These are phyloP conservation scores for Monosporascus sp. DNA, from an alignment of 2,329 filamentous ascomycete species.

Conservation along the genomic window DNA sequence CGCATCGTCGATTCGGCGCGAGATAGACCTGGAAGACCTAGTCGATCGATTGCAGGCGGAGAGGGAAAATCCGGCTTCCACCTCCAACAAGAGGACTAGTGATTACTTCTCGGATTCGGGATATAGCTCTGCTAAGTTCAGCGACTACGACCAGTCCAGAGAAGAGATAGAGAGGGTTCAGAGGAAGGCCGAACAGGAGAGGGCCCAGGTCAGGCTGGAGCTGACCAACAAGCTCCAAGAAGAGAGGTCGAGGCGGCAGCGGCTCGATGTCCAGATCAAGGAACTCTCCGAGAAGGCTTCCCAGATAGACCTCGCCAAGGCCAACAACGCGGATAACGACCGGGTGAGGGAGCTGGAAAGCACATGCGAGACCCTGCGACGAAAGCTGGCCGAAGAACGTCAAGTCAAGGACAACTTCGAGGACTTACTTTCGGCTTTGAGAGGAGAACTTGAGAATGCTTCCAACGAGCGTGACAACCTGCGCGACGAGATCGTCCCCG, in stretches of 20 bases:
- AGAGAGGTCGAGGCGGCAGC: slow-evolving; percentile 69
- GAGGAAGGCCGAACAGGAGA: slow-evolving; percentile 82
- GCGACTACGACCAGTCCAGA: slow-evolving; percentile 56
- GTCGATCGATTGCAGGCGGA: slow-evolving; percentile 85
- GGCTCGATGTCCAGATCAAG: slow-evolving; percentile 78
- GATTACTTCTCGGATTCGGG: slow-evolving; percentile 98
- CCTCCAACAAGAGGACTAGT: slow-evolving; percentile 70
- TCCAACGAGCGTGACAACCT: slow-evolving; percentile 89
- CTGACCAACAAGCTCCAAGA: slow-evolving; percentile 83
- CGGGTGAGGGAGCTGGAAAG: slow-evolving; percentile 74
- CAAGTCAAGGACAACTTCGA: slow-evolving; percentile 90
- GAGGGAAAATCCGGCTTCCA: slow-evolving; percentile 49
- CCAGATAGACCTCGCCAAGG: slow-evolving; percentile 49
- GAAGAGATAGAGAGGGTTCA: slow-evolving; percentile 79
- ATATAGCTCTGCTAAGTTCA: slow-evolving; percentile 74
- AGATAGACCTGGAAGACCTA: slow-evolving; percentile 94
- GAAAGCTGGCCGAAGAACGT: slow-evolving; percentile 78
- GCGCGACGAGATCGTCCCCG: slow-evolving; percentile 79
- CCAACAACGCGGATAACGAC: slow-evolving; percentile 51
- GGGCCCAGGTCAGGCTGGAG: slow-evolving; percentile 78
- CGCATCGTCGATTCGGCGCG: slow-evolving; percentile 84
- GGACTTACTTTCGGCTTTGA: slow-evolving; percentile 79
- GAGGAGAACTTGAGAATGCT: slow-evolving; percentile 73
- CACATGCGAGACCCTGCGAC: slow-evolving; percentile 74
- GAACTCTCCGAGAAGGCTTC: slow-evolving; percentile 74